Base-by-base conservation (phyloP, 148 eudicot species). In the Rhododendron griersonianum region DNA sequence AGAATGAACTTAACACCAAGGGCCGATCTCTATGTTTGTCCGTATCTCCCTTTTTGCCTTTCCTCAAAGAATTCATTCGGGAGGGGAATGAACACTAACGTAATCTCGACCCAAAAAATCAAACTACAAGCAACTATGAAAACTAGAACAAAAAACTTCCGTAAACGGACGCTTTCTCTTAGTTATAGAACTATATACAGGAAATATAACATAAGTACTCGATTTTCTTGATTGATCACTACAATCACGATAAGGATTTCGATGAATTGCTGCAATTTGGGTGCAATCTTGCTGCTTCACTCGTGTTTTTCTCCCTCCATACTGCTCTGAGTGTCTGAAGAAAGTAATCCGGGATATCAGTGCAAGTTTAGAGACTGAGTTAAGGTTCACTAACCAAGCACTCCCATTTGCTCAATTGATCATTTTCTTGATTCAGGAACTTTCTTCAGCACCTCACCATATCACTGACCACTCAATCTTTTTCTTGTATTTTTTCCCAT, bases 231-330 rank as follows among this genome's bases (percentile, higher is more conserved):
- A 96, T 95, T 92, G 98, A 96, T 95, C 96, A 78, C 91, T 94
- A 80, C 98, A 95, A 86, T 92, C 94, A 79, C 94, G 98, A 83
- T 93, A 96, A 8, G 95, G 96, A 81, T 96, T 96, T 41, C 21
- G 94, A 90, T 21, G 98, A 92, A 76, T 96, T 96, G 81, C 91
- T 93, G 92, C 98, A 96, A 86, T 95, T 96, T 30, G 98, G 98
- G 85, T 96, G 98, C 77, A 93, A 96, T 77, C 91, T 87, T 80
- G 96, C 91, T 83, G 92, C 95, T 50, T 79, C 90, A 79, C 81
- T 86, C 94, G 91, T 94, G 11, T 82, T 51, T 75, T 65, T 67
- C 63, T 5, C 21, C 80, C 8, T 55, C 21, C 19, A 11, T 21
- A 30, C n/a, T 33, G 53, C 55, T 47, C 10, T 1, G 25, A 55